Base-by-base conservation (phyloP, 2,329 filamentous ascomycete species). In the Cytospora chrysosperma region DNA sequence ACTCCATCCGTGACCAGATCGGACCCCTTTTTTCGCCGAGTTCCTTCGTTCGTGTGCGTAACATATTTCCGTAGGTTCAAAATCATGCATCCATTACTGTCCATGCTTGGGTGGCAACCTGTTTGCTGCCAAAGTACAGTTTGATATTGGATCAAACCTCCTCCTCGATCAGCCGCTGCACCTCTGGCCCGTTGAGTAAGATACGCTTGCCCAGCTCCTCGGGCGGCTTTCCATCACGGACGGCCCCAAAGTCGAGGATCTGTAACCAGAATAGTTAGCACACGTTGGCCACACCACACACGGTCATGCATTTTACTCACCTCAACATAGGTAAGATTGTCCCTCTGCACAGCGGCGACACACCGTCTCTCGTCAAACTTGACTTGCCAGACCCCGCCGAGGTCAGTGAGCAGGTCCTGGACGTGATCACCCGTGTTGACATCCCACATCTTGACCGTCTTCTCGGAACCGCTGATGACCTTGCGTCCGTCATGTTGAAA, bases 381-480 rank as follows among this genome's bases (percentile, higher is more conserved):
- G 71, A 99, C 95, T 79, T 99, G 95, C 95, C 95, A 99, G 9
- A 99, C 95, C n/a, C 94, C 93, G 69, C 89, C 94, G 40, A 99
- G 82, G 72, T 97, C 93, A 17, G 92, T 97, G 71, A 99, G 82
- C 50, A 99, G 84, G 75, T 99, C 94, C 69, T 94, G 91, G 59
- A 97, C 88, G 74, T 93, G 97, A 71, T 97, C 91, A 56, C 95
- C 95, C 1, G 89, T 96, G 71, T 88, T 87, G 56, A 97, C 90
- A 72, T 99, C 92, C 95, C 95, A 99, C 92, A 99, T 96, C 81
- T 99, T 99, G 68, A 99, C 82, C 4, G 92, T 97, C 71, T 94
- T 88, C 75, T 99, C 95, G 64, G 92, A 97, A 61, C 95, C 95
- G 49, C 92, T 96, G 63, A 99, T 97, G 37, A 99, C 93, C 74